Percentiles rank a stretch among this genome's conserved stretches.
Evolutionary conservation across 495 filamentous ascomycete species (phyloP).

Genomic region (Parathielavia appendiculata): DNA sequence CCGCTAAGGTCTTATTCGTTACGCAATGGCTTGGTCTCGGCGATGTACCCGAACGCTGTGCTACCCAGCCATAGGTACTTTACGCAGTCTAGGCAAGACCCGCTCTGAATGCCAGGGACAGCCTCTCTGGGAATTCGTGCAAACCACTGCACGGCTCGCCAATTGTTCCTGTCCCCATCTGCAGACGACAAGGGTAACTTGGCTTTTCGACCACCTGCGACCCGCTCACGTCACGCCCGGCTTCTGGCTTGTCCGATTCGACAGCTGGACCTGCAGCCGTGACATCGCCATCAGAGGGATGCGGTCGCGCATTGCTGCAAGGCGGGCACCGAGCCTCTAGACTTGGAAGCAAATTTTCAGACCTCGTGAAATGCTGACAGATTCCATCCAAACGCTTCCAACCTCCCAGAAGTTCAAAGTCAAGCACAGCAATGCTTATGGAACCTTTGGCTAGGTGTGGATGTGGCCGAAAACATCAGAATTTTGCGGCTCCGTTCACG

Average conservation of each 20-base stretch:
- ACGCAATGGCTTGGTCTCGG: conserved; percentile 30
- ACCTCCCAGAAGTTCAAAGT: too few relatives aligned
- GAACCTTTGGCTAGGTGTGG: too few relatives aligned
- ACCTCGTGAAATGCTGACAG: conserved; percentile 2
- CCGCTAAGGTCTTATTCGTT: conserved; percentile 23
- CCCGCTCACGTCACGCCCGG: conserved; percentile 4
- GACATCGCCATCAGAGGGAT: conserved; percentile 1
- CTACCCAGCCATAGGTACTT: conserved; percentile 16
- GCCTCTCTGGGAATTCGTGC: background rate
- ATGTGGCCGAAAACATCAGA: too few relatives aligned
- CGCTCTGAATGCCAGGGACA: conserved; percentile 5
- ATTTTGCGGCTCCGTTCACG: too few relatives aligned
- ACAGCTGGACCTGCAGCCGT: background rate
- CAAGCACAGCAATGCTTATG: too few relatives aligned
- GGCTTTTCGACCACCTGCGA: background rate
- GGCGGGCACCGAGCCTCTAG: background rate
- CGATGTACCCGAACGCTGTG: conserved; percentile 19
- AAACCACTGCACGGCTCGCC: too few relatives aligned
- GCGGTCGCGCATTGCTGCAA: background rate
- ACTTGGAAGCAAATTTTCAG: conserved; percentile 14
- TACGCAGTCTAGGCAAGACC: background rate
- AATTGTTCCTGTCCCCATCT: too few relatives aligned
- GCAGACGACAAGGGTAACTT: too few relatives aligned
- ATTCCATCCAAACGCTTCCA: background rate
- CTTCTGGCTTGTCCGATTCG: background rate